Conservation (phyloP, 345 rosid species). For the Boechera divaricarpa region DNA sequence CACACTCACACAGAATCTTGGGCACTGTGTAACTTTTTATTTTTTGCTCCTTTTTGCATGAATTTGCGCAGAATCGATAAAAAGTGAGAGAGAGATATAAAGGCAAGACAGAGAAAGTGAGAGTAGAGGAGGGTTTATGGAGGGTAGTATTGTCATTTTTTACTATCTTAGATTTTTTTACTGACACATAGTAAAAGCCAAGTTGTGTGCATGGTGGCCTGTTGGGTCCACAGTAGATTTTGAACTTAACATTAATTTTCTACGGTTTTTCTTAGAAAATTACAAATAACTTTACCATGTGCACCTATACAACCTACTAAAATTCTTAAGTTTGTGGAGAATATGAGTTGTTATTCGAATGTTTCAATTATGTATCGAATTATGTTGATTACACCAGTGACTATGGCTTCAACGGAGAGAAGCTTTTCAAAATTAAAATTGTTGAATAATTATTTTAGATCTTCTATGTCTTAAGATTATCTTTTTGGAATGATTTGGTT, state of each 20-base stretch:
- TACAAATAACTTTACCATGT: no score
- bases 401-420: no score
- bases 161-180: conserved; percentile 1
- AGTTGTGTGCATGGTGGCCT: conserved; percentile 13
- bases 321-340: no score
- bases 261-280: no score
- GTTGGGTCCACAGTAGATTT: background rate
- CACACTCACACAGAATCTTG: conserved; percentile 35
- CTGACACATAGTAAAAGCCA: conserved; percentile 8
- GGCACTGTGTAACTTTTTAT: conserved; percentile 33
- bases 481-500: no score
- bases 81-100: background rate
- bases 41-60: conserved; percentile 34
- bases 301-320: no score
- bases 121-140: conserved; percentile 1
- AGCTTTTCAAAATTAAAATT: no score
- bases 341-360: no score
- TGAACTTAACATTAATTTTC: background rate
- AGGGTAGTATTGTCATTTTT: conserved; percentile 29
- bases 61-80: conserved; percentile 26
- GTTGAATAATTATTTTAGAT: no score
- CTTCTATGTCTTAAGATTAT: no score
- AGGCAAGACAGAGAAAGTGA: background rate
- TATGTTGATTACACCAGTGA: no score
- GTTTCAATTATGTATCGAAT: no score